phyloP scores from a whole-genome alignment of 805 yeast species.

The Hermanozyma aechmeae region DNA sequence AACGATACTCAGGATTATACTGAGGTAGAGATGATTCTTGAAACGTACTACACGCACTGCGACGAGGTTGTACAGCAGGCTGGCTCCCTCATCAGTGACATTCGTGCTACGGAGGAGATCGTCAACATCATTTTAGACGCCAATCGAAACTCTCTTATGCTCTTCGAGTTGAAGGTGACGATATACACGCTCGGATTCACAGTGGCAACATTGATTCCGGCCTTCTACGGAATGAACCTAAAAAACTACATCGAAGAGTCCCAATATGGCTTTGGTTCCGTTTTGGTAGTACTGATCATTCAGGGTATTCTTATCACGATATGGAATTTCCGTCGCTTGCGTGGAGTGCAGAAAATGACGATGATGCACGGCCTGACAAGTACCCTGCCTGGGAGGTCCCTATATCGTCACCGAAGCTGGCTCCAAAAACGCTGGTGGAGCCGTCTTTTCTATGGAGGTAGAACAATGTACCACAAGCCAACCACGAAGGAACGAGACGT shows the following conservation, averaged over 20 bases:
- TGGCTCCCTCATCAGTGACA: conserved; percentile 72
- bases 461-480: conserved; percentile 20
- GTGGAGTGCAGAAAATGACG: conserved; percentile 57
- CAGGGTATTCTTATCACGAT: conserved; percentile 48
- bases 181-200: conserved; percentile 81
- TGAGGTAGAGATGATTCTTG: conserved; percentile 80
- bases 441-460: conserved; percentile 18
- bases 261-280: conserved; percentile 49
- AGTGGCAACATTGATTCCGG: conserved; percentile 76
- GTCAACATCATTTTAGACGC: conserved; percentile 88
- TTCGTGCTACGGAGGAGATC: conserved; percentile 86
- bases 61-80: conserved; percentile 92
- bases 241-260: conserved; percentile 72
- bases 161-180: conserved; percentile 73
- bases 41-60: conserved; percentile 82
- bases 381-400: background rate
- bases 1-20: conserved; percentile 34
- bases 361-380: conserved; percentile 31
- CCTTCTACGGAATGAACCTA: conserved; percentile 83
- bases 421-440: conserved; percentile 6
- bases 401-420: conserved; percentile 3
- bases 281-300: conserved; percentile 41
- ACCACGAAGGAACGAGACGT: conserved; percentile 27
- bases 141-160: conserved; percentile 82
- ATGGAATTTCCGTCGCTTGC: conserved; percentile 46